Evolutionary conservation across 2,329 filamentous ascomycete genomes (phyloP).

Genomic region (Phyllachora maydis): DNA sequence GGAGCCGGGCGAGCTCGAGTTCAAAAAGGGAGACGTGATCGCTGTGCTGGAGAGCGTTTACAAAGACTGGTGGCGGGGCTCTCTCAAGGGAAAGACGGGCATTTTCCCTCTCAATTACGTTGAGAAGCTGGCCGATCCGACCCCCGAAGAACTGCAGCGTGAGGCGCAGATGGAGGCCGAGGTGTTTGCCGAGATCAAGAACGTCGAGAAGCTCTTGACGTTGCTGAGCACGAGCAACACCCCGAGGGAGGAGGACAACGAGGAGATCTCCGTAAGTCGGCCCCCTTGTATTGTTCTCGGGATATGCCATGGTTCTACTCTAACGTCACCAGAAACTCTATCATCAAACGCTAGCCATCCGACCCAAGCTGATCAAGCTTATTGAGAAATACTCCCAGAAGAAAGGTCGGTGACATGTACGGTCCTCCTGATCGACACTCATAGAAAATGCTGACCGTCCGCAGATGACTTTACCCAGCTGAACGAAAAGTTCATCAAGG

Average conservation of each 20-base stretch:
- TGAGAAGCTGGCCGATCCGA: slow-evolving; percentile 89
- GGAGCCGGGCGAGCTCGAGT: slow-evolving; percentile 84
- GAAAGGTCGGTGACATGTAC: slow-evolving; percentile 49
- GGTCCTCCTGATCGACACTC: not conserved
- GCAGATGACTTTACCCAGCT: slow-evolving; percentile 93
- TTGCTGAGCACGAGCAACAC: slow-evolving; percentile 74
- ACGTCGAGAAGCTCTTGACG: slow-evolving; percentile 54
- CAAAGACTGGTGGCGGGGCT: slow-evolving; percentile 99
- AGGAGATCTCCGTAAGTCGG: slow-evolving; percentile 65
- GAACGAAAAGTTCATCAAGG: slow-evolving; percentile 99
- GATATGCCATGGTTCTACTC: not conserved
- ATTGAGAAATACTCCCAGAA: slow-evolving; percentile 99
- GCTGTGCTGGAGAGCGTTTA: slow-evolving; percentile 94
- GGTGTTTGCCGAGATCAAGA: slow-evolving; percentile 44
- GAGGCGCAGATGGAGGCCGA: slow-evolving; percentile 87
- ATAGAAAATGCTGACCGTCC: slow-evolving; percentile 7
- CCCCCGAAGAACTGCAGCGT: slow-evolving; percentile 77
- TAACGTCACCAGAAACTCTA: slow-evolving; percentile 41
- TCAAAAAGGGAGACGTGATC: slow-evolving; percentile 92
- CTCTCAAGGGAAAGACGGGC: slow-evolving; percentile 79
- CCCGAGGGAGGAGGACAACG: slow-evolving; percentile 74
- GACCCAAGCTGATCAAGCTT: slow-evolving; percentile 90
- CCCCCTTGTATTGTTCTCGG: not conserved
- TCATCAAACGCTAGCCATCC: slow-evolving; percentile 81
- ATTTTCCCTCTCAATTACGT: slow-evolving; percentile 99